These are phyloP conservation scores for Helotiales sp. DNA, from an alignment of 2,329 filamentous ascomycete species.

Conservation along the genomic window DNA sequence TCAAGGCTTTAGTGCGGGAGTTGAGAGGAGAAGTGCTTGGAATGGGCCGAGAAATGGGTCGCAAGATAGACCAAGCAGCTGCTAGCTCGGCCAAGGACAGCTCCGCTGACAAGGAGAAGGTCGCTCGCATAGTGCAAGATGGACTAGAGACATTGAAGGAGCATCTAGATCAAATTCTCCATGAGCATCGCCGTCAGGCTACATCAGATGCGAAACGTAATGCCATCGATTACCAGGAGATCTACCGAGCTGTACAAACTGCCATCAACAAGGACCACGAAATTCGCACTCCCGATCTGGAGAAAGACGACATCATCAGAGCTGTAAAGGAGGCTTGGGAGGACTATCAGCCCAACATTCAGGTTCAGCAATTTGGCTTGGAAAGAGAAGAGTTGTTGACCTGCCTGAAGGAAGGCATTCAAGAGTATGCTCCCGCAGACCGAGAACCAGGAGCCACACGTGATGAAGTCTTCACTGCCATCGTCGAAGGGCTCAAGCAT, in stretches of 20 bases:
- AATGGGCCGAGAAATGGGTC: conserved; percentile 89
- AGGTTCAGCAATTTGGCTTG: conserved; percentile 85
- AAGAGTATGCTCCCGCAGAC: conserved; percentile 61
- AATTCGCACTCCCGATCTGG: conserved; percentile 52
- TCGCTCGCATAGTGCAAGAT: conserved; percentile 76
- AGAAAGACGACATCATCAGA: conserved; percentile 80
- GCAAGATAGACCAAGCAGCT: conserved; percentile 74
- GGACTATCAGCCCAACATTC: conserved; percentile 89
- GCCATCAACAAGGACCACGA: conserved; percentile 62
- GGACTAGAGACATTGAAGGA: conserved; percentile 79
- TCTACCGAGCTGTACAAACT: conserved; percentile 80
- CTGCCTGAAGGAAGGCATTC: conserved; percentile 82
- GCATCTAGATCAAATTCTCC: conserved; percentile 78
- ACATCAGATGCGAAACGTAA: conserved; percentile 60
- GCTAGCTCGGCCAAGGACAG: conserved; percentile 45
- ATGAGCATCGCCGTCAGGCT: conserved; percentile 71
- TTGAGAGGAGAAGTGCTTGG: conserved; percentile 89
- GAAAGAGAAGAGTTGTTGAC: conserved; percentile 88
- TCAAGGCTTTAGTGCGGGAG: conserved; percentile 87
- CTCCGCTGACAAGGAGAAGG: conserved; percentile 63
- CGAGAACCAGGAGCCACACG: conserved; percentile 62
- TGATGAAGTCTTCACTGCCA: conserved; percentile 81
- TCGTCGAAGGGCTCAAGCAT: conserved; percentile 82
- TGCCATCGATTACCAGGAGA: conserved; percentile 75
- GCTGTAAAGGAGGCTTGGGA: conserved; percentile 92